A percentile compares a stretch with the other conserved stretches of the same genome.
Evolutionary conservation across 179 eudicot species (phyloP).

Genomic region (Dionaea muscipula): DNA sequence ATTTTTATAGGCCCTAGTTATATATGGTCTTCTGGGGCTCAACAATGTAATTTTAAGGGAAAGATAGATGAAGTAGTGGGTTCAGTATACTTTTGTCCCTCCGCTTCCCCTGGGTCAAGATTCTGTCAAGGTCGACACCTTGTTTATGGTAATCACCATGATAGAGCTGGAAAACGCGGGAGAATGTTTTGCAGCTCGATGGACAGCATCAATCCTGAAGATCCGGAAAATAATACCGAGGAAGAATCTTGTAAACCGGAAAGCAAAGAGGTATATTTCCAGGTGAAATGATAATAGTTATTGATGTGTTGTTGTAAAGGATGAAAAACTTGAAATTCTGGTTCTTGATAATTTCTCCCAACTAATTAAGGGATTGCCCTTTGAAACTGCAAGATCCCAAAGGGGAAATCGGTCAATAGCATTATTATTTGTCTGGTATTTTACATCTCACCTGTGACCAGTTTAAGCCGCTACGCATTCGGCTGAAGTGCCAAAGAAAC

Average conservation of each 20-base stretch:
- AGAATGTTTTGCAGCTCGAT: slow-evolving; percentile 30
- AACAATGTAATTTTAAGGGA: slow-evolving; percentile 23
- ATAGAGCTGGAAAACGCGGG: slow-evolving; percentile 17
- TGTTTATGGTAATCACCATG: slow-evolving; percentile 16
- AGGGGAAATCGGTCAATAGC: no score
- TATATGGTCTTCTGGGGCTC: slow-evolving; percentile 37
- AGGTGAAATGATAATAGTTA: no score
- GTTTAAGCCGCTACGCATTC: no score
- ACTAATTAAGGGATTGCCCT: no score
- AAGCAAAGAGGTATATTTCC: slow-evolving; percentile 36
- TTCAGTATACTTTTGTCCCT: slow-evolving; percentile 24
- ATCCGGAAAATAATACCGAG: slow-evolving; percentile 25
- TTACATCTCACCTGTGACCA: no score
- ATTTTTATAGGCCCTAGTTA: slow-evolving; percentile 44
- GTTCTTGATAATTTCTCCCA: no score
- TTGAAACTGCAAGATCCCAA: no score
- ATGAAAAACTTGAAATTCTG: no score
- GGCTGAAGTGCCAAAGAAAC: no score
- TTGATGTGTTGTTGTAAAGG: no score
- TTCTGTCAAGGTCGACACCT: slow-evolving; percentile 22
- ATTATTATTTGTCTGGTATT: no score
- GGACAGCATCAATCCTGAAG: slow-evolving; percentile 30
- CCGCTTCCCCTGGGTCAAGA: slow-evolving; percentile 23
- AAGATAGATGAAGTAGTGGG: slow-evolving; percentile 23
- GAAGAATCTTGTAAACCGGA: slow-evolving; percentile 33